Conservation (phyloP, 441 rosid species). For the Erysimum cheiri region DNA sequence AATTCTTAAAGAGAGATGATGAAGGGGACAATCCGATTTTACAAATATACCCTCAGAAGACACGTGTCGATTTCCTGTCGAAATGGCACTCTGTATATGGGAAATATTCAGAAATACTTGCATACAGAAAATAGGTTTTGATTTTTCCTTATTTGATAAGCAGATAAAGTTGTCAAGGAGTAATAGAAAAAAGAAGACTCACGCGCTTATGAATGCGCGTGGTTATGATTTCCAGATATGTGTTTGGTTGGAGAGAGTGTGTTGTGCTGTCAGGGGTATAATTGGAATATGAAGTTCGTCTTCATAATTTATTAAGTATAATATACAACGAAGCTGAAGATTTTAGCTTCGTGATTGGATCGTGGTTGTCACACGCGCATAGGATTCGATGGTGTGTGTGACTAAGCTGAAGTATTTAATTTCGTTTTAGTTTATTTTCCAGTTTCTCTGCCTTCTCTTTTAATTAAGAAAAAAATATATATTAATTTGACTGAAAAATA, state of each 20-base stretch:
- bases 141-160: constrained; percentile 9
- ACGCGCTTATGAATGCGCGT: constrained; percentile 35
- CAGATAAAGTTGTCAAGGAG: constrained; percentile 27
- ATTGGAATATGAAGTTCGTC: constrained; percentile 20
- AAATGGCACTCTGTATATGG: constrained; percentile 27
- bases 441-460: neutral
- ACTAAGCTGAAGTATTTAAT: neutral
- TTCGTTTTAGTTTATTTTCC: neutral
- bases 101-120: constrained; percentile 7
- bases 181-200: neutral
- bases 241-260: constrained; percentile 32
- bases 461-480: no score
- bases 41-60: constrained; percentile 26
- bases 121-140: neutral
- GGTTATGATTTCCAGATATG: constrained; percentile 25
- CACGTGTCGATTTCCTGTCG: constrained; percentile 33
- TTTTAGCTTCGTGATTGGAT: constrained; percentile 34
- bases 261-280: constrained; percentile 36
- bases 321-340: constrained; percentile 38
- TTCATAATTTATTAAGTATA: constrained; percentile 12
- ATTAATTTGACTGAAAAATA: no score
- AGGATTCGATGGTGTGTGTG: constrained; percentile 38
- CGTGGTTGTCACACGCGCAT: constrained; percentile 41
- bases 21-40: neutral
- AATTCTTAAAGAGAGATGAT: constrained; percentile 32